Base-by-base conservation (phyloP, 768 basidiomycete species). In the Rossbeevera mucosa region DNA sequence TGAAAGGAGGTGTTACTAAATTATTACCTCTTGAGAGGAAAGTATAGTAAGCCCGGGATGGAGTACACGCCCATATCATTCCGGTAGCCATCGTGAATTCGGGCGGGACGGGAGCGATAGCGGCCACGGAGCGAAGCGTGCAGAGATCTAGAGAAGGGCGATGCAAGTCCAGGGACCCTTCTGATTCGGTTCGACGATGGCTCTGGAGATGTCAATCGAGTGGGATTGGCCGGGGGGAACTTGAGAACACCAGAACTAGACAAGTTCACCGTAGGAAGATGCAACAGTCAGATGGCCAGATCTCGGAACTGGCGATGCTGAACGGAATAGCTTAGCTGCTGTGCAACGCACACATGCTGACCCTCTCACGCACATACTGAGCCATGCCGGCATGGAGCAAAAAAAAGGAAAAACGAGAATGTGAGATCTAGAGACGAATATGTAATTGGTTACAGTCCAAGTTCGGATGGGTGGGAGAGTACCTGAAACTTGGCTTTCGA, bases 1-100 rank as follows among this genome's bases (percentile, higher is more conserved):
- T 69, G 69, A 65, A 69, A 38, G 51, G 58, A 69, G 38, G 50
- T 41, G 67, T 69, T 69, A 69, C 68, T 69, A 65, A 71, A 69
- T 71, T 59, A 69, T 69, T 69, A 69, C 69, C 59, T 71, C 60
- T 64, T 36, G n/a, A n/a, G n/a, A n/a, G 60, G 56, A 61, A 51
- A 64, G 64, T 56, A 69, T 62, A 64, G 64, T 63, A 66, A 60
- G 42, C 54, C 64, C 69, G 69, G 67, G 64, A 59, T 65, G 65
- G 64, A 52, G 52, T 53, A 56, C 67, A 70, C 61, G 67, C 66
- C 51, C 56, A 63, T 59, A 66, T 69, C 59, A 62, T 60, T 68
- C 63, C 63, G 69, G 67, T 67, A 67, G 59, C 25, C 56, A 69
- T 69, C 57, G 67, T 61, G 58, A 58, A 65, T 57, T 64, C 59